phyloP scores from a whole-genome alignment of 331 rosid genomes.

The Malus hybrid region DNA sequence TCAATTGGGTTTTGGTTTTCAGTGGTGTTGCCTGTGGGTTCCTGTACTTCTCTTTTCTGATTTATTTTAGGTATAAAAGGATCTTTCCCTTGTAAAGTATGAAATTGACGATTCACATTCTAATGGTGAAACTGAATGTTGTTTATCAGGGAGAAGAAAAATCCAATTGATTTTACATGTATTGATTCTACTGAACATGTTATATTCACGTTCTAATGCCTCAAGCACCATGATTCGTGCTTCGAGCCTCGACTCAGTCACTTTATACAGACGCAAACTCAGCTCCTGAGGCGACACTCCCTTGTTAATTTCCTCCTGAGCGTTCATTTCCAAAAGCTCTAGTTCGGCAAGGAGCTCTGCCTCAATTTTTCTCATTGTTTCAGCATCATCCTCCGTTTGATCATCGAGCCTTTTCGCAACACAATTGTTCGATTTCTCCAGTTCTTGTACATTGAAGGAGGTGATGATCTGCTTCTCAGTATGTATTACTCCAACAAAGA shows the following conservation, averaged over 20 bases:
- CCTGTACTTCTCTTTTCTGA: constrained; percentile 48
- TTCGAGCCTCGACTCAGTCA: constrained; percentile 1
- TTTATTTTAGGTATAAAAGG: constrained; percentile 67
- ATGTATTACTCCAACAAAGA: constrained; percentile 1
- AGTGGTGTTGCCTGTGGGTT: constrained; percentile 47
- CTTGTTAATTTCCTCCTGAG: neutral
- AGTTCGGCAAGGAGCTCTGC: constrained; percentile 19
- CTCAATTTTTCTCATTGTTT: constrained; percentile 11
- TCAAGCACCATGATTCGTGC: constrained; percentile 5
- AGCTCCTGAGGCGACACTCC: constrained; percentile 17
- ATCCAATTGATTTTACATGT: no score
- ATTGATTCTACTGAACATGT: no score
- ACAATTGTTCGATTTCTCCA: neutral
- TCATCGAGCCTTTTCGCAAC: neutral
- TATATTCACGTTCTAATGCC: neutral
- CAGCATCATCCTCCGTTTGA: neutral
- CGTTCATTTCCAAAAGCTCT: constrained; percentile 8
- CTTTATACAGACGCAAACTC: constrained; percentile 8
- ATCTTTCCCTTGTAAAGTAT: constrained; percentile 42
- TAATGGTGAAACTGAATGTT: neutral
- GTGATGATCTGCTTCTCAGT: neutral
- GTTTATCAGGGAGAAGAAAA: neutral
- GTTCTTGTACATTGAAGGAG: neutral
- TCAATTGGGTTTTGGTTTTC: constrained; percentile 55
- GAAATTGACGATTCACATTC: neutral